Percentiles rank a stretch among this genome's conserved stretches.
Evolutionary conservation across 306 rosid species (phyloP).

Genomic region (Mimosa pudica): DNA sequence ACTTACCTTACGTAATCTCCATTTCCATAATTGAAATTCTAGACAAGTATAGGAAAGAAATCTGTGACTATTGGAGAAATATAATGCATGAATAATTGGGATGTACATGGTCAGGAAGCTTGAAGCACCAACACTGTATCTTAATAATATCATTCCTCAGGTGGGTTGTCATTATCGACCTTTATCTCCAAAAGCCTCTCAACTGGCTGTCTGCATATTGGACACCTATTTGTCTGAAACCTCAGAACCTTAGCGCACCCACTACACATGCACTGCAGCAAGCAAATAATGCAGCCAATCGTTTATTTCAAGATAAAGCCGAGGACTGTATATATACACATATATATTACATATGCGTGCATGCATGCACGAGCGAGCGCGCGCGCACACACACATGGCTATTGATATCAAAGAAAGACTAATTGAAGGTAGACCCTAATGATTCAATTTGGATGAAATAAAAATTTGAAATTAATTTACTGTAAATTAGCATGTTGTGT

Average conservation of each 20-base stretch:
- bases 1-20: slow-evolving; percentile 32
- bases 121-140: not conserved
- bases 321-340: not conserved
- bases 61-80: slow-evolving; percentile 19
- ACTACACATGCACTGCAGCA: slow-evolving; percentile 84
- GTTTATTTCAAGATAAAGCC: slow-evolving; percentile 26
- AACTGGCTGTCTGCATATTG: slow-evolving; percentile 87
- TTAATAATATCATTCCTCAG: slow-evolving; percentile 54
- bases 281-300: slow-evolving; percentile 29
- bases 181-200: slow-evolving; percentile 86
- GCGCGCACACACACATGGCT: no score
- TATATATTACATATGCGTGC: no score
- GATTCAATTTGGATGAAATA: not conserved
- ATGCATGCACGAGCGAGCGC: no score
- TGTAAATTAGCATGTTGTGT: not conserved
- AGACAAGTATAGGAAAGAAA: slow-evolving; percentile 31
- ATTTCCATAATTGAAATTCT: slow-evolving; percentile 31
- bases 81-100: slow-evolving; percentile 37
- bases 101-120: slow-evolving; percentile 39
- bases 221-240: slow-evolving; percentile 79
- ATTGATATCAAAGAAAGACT: slow-evolving; percentile 20
- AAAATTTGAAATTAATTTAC: not conserved
- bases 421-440: slow-evolving; percentile 3
- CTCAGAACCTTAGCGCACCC: slow-evolving; percentile 81
- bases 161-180: slow-evolving; percentile 42